phyloP scores from a whole-genome alignment of 2,329 filamentous ascomycete genomes.

The Raffaelea ambrosiae region DNA sequence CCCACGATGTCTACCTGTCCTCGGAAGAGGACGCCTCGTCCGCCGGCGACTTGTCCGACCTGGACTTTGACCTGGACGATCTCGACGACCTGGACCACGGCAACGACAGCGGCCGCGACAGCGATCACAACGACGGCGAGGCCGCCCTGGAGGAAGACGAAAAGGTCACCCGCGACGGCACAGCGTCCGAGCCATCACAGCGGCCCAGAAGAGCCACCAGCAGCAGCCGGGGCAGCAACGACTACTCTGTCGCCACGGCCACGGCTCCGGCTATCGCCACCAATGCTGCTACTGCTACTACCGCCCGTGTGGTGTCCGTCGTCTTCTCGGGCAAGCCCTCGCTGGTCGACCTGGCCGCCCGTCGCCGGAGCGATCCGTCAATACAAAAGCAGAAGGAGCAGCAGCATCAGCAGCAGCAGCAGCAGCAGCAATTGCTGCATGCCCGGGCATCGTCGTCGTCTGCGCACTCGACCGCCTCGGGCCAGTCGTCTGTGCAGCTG shows the following conservation, averaged over 20 bases:
- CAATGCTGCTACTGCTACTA: too few species aligned
- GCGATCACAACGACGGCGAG: conserved; percentile 6
- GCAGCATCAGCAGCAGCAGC: too few species aligned
- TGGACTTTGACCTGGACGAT: conserved; percentile 28
- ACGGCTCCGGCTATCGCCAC: too few species aligned
- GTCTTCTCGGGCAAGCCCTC: conserved; percentile 52
- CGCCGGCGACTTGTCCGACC: conserved; percentile 48
- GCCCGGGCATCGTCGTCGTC: conserved; percentile 16
- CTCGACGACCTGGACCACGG: conserved; percentile 34
- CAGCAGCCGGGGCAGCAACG: background rate
- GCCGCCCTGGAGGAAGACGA: background rate
- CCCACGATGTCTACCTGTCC: conserved; percentile 55
- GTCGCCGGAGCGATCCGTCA: conserved; percentile 16
- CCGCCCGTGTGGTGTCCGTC: conserved; percentile 50
- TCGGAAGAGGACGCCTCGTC: conserved; percentile 59
- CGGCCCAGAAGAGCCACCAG: conserved; percentile 15
- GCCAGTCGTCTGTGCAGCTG: too few species aligned
- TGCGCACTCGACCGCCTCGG: conserved; percentile 14
- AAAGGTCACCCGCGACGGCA: background rate
- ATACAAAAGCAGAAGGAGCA: too few species aligned
- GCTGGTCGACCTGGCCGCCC: conserved; percentile 38
- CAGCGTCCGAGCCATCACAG: conserved; percentile 6
- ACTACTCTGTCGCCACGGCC: conserved; percentile 26
- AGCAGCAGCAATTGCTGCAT: too few species aligned
- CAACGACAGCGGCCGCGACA: conserved; percentile 24